Evolutionary conservation across 176 grass and related monocot genomes (phyloP), one percentile per base, ranked within the genome.

Genomic region (Dactylis glomerata): DNA sequence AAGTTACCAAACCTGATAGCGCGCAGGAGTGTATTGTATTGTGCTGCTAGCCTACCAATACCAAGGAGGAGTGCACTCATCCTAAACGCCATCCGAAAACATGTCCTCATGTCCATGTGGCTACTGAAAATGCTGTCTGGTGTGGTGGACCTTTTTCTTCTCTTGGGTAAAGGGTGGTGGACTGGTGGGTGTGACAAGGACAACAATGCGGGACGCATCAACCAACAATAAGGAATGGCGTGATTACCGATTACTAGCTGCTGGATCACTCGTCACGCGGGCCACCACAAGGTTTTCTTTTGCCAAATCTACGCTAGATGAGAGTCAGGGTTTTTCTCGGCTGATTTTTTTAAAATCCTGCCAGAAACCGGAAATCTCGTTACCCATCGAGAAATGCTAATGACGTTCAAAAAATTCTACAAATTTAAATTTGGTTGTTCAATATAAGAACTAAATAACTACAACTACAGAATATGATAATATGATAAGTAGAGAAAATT

Each of bases 171-270:
- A 36, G 5, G 20, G 2, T 55, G 51, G 49, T 55, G 51, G 51
- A 13, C 38, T 12, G 36, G 22, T 71, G 68, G 69, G 72, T 9
- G 82, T 44, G 88, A 90, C 84, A 64, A 23, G 55, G 79, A 86
- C 73, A 32, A 56, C 73, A 40, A 65, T 11, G 64, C 71, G 17
- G 40, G 49, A 68, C 40, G 32, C 70, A 46, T 49, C 37, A 50
- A 6, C 27, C 11, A 41, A 8, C 81, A 30, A 22, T 8, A 3
- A 55, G 12, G 28, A 8, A 8, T 6, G 23, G 63, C 67, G 41
- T 40, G 84, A 64, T 86, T 20, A 5, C 52, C 20, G 42, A 45
- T 64, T 27, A 24, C n/a, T n/a, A n/a, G n/a, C n/a, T n/a, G n/a
- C n/a, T 13, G 33, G 8, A 68, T 45, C 56, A 1, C 82, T 13